phyloP scores from a whole-genome alignment of 2,329 filamentous ascomycete genomes.

The Aspergillaceae sp. region DNA sequence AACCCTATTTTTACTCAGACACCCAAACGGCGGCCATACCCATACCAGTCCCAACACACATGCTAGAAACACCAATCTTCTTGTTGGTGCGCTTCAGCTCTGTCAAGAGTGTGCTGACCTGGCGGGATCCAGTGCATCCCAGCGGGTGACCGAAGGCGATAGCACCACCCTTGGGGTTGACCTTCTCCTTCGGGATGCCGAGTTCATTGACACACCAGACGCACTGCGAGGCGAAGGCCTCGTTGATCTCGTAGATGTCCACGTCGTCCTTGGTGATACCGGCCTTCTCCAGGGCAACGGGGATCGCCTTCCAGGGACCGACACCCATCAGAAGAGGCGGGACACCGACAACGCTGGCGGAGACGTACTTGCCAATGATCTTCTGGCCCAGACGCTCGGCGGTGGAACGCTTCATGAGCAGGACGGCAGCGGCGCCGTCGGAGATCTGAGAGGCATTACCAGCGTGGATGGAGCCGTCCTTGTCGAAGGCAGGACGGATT shows the following conservation, averaged over 20 bases:
- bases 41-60: slow-evolving; percentile 97
- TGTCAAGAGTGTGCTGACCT: slow-evolving; percentile 84
- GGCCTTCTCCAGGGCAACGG: slow-evolving; percentile 78
- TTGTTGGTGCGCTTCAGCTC: slow-evolving; percentile 77
- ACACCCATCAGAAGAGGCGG: slow-evolving; percentile 91
- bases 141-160: slow-evolving; percentile 95
- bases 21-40: slow-evolving; percentile 97
- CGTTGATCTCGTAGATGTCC: slow-evolving; percentile 98
- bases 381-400: slow-evolving; percentile 80
- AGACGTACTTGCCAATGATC: slow-evolving; percentile 87
- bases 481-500: slow-evolving; percentile 82
- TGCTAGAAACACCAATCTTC: slow-evolving; percentile 84
- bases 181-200: slow-evolving; percentile 70
- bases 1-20: slow-evolving; percentile 56
- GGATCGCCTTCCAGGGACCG: slow-evolving; percentile 92
- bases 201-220: slow-evolving; percentile 89
- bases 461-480: slow-evolving; percentile 88
- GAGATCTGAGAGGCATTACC: slow-evolving; percentile 95
- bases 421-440: slow-evolving; percentile 87
- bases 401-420: slow-evolving; percentile 89
- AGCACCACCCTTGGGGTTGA: slow-evolving; percentile 94
- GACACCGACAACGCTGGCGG: slow-evolving; percentile 77
- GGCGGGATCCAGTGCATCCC: slow-evolving; percentile 86
- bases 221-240: slow-evolving; percentile 94
- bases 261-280: slow-evolving; percentile 83